Conservation (phyloP, 2,329 filamentous ascomycete genomes). For the Chaetomium olivaceum region DNA sequence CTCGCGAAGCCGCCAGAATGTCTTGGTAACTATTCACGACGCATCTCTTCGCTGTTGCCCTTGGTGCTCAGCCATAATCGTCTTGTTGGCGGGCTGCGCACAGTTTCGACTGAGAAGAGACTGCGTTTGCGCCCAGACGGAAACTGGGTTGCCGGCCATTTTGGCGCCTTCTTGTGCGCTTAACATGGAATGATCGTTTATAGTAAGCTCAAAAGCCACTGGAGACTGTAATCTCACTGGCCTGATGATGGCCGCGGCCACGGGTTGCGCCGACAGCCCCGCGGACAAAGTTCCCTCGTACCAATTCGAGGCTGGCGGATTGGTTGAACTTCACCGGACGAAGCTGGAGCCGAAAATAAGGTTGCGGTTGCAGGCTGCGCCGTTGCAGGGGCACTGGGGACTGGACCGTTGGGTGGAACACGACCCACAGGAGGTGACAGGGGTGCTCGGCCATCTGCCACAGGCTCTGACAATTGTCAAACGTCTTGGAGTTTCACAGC, state of each 20-base stretch:
- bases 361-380: constrained; percentile 31
- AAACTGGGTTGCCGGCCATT: constrained; percentile 3
- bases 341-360: constrained; percentile 41
- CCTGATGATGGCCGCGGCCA: background rate
- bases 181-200: too few species aligned
- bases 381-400: constrained; percentile 3
- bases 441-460: constrained; percentile 23
- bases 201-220: constrained; percentile 1
- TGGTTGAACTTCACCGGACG: constrained; percentile 28
- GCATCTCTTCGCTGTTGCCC: background rate
- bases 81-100: background rate
- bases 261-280: background rate
- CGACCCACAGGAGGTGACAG: constrained; percentile 6
- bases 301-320: background rate
- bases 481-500: constrained; percentile 31
- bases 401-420: background rate
- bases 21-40: background rate
- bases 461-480: constrained; percentile 32
- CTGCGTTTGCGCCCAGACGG: background rate
- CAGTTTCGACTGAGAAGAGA: background rate
- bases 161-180: constrained; percentile 5
- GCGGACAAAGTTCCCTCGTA: background rate
- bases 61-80: background rate
- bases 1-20: background rate
- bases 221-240: constrained; percentile 10